Evolutionary conservation across 176 grass and related monocot genomes (phyloP).

Genomic region (Carex kokanica): DNA sequence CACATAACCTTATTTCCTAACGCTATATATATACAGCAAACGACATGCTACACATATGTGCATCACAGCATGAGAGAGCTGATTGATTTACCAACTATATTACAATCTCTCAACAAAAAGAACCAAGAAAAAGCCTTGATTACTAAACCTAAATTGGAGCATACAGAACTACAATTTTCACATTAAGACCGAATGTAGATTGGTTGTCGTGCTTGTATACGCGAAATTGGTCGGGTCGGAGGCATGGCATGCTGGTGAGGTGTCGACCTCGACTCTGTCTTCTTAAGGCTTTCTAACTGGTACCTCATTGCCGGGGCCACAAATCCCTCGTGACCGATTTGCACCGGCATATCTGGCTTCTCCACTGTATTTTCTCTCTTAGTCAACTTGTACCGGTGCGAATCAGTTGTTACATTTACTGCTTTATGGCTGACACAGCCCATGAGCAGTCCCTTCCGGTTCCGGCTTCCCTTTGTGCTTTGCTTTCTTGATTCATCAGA

Average conservation of each 20-base stretch:
- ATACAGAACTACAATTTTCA: not conserved
- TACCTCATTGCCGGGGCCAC: conserved; percentile 26
- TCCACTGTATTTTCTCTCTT: not conserved
- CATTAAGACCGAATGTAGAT: not conserved
- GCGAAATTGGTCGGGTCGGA: not conserved
- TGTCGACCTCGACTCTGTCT: not conserved
- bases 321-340: not conserved
- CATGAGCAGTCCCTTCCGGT: conserved; percentile 35
- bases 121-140: not conserved
- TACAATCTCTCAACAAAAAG: not conserved
- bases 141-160: not conserved
- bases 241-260: not conserved
- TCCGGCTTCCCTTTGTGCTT: not conserved
- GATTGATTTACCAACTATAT: not conserved
- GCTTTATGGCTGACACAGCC: conserved; percentile 71
- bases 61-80: not conserved
- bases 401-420: conserved; percentile 43
- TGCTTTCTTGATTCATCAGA: not conserved
- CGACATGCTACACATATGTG: not conserved
- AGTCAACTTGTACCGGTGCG: not conserved
- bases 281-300: conserved; percentile 28
- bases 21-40: not conserved
- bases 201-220: conserved; percentile 9
- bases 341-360: not conserved
- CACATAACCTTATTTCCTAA: not conserved